A percentile compares a stretch with the other conserved stretches of the same genome.
Evolutionary conservation across 2,329 filamentous ascomycete species (phyloP).

Genomic region (Myrmaecium sp.): DNA sequence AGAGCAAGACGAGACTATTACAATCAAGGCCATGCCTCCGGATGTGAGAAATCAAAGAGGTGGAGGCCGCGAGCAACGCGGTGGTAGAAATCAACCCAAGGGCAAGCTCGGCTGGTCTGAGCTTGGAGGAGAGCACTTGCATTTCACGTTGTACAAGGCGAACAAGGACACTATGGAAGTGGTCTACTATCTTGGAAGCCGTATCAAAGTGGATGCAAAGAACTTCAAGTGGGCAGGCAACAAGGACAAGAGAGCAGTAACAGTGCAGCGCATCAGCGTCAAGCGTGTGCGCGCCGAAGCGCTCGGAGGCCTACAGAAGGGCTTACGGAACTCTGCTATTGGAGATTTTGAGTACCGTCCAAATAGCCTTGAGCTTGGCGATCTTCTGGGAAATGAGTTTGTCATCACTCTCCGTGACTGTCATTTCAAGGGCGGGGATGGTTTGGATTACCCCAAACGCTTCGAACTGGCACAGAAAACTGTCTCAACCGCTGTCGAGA

Average conservation of each 20-base stretch:
- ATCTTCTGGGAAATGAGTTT: slow-evolving; percentile 82
- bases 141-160: slow-evolving; percentile 90
- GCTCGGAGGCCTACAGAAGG: slow-evolving; percentile 45
- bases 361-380: slow-evolving; percentile 60
- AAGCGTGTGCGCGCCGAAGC: slow-evolving; percentile 43
- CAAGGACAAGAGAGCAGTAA: slow-evolving; percentile 78
- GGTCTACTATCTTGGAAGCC: slow-evolving; percentile 56
- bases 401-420: slow-evolving; percentile 81
- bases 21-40: slow-evolving; percentile 33
- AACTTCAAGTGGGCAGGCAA: slow-evolving; percentile 72
- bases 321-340: slow-evolving; percentile 43
- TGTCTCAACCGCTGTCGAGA: slow-evolving; percentile 43
- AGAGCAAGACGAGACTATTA: slow-evolving; percentile 49
- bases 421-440: slow-evolving; percentile 36
- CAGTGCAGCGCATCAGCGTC: slow-evolving; percentile 63
- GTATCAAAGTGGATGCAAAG: slow-evolving; percentile 51
- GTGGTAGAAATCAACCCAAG: too few species aligned
- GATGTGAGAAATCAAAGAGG: slow-evolving; percentile 10
- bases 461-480: slow-evolving; percentile 31
- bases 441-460: slow-evolving; percentile 16
- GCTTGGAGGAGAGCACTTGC: slow-evolving; percentile 62
- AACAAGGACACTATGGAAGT: slow-evolving; percentile 96
- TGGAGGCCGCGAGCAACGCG: slow-evolving; percentile 10
- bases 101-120: slow-evolving; percentile 36
- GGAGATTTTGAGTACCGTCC: slow-evolving; percentile 70